Evolutionary conservation across 345 rosid genomes (phyloP).

Genomic region (Camelina hispida): DNA sequence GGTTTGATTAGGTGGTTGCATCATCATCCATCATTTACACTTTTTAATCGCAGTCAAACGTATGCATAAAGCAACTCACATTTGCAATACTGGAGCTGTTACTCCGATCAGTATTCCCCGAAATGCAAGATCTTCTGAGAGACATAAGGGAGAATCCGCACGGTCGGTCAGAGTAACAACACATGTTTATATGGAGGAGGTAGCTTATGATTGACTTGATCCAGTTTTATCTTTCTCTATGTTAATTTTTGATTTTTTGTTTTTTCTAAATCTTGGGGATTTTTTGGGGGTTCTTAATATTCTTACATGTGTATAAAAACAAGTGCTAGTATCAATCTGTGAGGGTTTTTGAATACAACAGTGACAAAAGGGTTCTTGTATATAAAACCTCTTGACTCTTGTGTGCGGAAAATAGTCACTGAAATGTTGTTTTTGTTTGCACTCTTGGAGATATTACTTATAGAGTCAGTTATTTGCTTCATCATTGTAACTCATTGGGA

Average conservation of each 20-base stretch:
- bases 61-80: slow-evolving; percentile 92
- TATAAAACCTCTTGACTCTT: slow-evolving; percentile 31
- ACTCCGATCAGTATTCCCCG: slow-evolving; percentile 82
- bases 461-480: slow-evolving; percentile 17
- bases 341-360: slow-evolving; percentile 32
- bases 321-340: slow-evolving; percentile 26
- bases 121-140: slow-evolving; percentile 71
- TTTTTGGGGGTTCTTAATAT: slow-evolving; percentile 28
- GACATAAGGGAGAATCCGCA: slow-evolving; percentile 62
- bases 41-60: slow-evolving; percentile 67
- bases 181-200: slow-evolving; percentile 31
- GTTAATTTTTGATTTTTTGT: slow-evolving; percentile 20
- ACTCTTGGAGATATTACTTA: slow-evolving; percentile 1
- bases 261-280: slow-evolving; percentile 6
- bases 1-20: neutral
- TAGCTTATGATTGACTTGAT: slow-evolving; percentile 35
- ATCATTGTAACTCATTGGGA: neutral
- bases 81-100: slow-evolving; percentile 73
- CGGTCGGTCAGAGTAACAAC: slow-evolving; percentile 31
- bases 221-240: slow-evolving; percentile 28
- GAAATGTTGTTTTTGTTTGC: slow-evolving; percentile 28
- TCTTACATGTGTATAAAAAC: slow-evolving; percentile 39
- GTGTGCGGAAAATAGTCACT: slow-evolving; percentile 6
- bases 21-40: slow-evolving; percentile 28
- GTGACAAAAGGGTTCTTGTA: slow-evolving; percentile 37